phyloP scores from a whole-genome alignment of 1,284 basidiomycete genomes.

The Ceratobasidium sp. region DNA sequence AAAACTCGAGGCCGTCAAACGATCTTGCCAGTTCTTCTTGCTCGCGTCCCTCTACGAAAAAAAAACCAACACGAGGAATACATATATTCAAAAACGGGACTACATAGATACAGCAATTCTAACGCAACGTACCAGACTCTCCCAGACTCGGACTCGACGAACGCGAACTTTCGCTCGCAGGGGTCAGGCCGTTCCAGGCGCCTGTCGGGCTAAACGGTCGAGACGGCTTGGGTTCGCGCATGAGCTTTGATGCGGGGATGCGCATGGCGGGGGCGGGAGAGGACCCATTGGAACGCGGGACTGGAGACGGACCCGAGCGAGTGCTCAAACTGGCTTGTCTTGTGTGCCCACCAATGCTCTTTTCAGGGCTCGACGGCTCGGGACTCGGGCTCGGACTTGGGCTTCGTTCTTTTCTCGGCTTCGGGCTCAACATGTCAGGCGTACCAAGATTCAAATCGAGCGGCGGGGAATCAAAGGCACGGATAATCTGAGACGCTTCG shows the following conservation, averaged over 20 bases:
- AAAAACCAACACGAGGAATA: conserved; percentile 6
- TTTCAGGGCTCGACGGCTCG: not conserved
- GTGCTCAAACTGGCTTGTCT: not conserved
- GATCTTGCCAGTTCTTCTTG: not conserved
- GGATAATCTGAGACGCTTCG: conserved; percentile 26
- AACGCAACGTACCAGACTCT: conserved; percentile 38
- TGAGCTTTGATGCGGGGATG: not conserved
- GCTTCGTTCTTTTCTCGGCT: not conserved
- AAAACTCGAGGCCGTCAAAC: conserved; percentile 27
- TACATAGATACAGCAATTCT: not conserved
- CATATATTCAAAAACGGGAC: conserved; percentile 15
- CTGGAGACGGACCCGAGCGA: not conserved
- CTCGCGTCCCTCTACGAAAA: not conserved
- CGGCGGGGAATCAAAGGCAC: conserved; percentile 1
- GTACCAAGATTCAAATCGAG: conserved; percentile 1
- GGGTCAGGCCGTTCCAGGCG: conserved; percentile 27
- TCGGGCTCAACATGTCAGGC: not conserved
- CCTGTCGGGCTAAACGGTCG: conserved; percentile 15
- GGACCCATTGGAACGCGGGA: not conserved
- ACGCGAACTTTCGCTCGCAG: conserved; percentile 14
- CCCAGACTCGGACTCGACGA: conserved; percentile 1
- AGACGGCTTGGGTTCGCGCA: not conserved
- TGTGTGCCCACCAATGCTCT: not conserved
- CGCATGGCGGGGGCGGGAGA: not conserved
- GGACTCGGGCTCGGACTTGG: too few species aligned